These are phyloP conservation scores for Cladosporium sp. DNA, from an alignment of 2,329 filamentous ascomycete species.

Conservation along the genomic window DNA sequence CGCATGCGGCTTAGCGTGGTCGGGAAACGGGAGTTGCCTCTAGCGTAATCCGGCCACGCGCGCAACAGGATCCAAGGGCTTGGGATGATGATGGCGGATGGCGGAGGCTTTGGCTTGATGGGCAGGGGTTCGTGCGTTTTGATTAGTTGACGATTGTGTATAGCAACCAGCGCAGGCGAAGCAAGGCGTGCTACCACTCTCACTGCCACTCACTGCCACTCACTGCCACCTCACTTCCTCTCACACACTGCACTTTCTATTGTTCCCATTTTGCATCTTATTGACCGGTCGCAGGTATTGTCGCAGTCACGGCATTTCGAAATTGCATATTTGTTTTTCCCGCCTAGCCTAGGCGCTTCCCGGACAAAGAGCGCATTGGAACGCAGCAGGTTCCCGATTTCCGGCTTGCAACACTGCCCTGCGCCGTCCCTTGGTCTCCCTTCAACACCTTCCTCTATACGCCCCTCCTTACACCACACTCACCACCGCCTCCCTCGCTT, in stretches of 20 bases:
- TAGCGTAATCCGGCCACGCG: neutral
- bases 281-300: neutral
- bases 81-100: neutral
- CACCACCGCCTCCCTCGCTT: neutral
- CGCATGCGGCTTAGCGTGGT: neutral
- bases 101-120: constrained; percentile 36
- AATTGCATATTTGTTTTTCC: neutral
- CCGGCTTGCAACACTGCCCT: neutral
- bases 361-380: constrained; percentile 5
- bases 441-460: neutral
- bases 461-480: neutral
- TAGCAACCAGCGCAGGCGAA: neutral
- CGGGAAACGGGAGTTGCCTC: neutral
- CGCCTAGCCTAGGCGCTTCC: neutral
- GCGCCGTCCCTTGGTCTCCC: neutral
- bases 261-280: neutral
- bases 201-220: neutral
- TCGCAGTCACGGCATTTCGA: neutral
- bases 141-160: neutral
- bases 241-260: neutral
- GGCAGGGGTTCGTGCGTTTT: constrained; percentile 13
- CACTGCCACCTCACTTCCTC: too few species aligned
- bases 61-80: neutral
- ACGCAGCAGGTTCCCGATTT: neutral
- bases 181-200: neutral